These are phyloP conservation scores for Hypholoma fasciculare DNA, from an alignment of 768 basidiomycete species.

Conservation along the genomic window DNA sequence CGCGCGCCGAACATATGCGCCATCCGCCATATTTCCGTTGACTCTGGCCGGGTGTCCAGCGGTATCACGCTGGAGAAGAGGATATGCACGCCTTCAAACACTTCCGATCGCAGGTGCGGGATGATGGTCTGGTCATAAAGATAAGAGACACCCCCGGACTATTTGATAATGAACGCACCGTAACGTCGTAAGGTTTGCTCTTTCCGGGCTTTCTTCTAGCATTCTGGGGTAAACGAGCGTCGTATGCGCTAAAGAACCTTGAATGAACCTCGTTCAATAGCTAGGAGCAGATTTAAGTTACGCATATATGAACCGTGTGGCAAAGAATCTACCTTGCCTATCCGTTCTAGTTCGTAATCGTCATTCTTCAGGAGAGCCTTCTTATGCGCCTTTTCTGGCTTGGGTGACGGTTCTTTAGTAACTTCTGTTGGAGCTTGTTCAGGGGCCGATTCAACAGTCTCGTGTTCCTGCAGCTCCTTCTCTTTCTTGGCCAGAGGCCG, in stretches of 20 bases:
- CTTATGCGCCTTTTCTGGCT: conserved; percentile 47
- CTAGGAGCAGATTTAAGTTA: conserved; percentile 35
- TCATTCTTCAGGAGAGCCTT: conserved; percentile 87
- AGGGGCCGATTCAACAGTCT: conserved; percentile 25
- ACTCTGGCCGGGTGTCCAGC: conserved; percentile 77
- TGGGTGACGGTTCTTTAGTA: conserved; percentile 20
- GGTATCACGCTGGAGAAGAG: conserved; percentile 96
- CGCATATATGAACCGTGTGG: not conserved
- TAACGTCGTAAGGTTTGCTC: conserved; percentile 64
- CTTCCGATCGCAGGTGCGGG: conserved; percentile 71
- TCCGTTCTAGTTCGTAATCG: conserved; percentile 76
- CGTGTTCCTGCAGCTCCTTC: conserved; percentile 64
- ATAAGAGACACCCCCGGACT: not conserved
- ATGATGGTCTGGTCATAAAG: conserved; percentile 69
- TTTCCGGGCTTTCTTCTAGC: conserved; percentile 25
- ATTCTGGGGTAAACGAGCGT: conserved; percentile 34
- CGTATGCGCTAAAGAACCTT: conserved; percentile 73
- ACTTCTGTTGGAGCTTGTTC: conserved; percentile 15
- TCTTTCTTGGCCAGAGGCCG: conserved; percentile 88
- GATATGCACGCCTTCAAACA: conserved; percentile 78
- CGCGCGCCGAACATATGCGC: conserved; percentile 88
- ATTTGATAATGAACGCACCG: conserved; percentile 46
- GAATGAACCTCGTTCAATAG: conserved; percentile 80
- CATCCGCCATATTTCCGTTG: conserved; percentile 81
- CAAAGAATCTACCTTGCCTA: conserved; percentile 59